A percentile compares a stretch with the other conserved stretches of the same genome.
Conservation (phyloP, 768 basidiomycete species). For the Coprinopsis sp. region DNA sequence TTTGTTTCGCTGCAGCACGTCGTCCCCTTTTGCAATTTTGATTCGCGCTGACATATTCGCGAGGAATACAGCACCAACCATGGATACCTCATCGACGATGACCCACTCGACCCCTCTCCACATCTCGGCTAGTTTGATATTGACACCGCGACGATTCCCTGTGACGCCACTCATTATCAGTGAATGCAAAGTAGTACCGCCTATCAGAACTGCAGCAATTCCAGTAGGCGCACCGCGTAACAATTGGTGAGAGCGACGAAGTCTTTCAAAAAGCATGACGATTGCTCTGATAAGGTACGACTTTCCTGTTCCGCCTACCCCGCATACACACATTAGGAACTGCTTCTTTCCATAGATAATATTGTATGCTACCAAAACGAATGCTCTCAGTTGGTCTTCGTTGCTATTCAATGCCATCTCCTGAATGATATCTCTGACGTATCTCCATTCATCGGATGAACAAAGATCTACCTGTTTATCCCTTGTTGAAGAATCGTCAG, state of each 20-base stretch:
- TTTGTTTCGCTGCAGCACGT: too few relatives aligned
- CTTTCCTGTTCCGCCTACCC: slow-evolving; percentile 16
- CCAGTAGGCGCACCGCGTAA: slow-evolving; percentile 13
- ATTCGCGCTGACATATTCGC: slow-evolving; percentile 7
- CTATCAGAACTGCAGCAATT: slow-evolving; percentile 14
- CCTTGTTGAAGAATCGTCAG: too few relatives aligned
- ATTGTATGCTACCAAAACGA: slow-evolving; percentile 4
- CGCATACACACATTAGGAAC: slow-evolving; percentile 10
- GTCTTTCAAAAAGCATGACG: slow-evolving; percentile 4
- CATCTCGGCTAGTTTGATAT: neutral
- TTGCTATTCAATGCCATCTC: slow-evolving; percentile 6
- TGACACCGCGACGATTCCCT: too few relatives aligned
- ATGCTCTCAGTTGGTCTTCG: slow-evolving; percentile 9
- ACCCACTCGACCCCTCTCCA: slow-evolving; percentile 1
- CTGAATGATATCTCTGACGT: too few relatives aligned
- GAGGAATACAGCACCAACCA: slow-evolving; percentile 4
- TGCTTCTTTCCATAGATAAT: slow-evolving; percentile 1
- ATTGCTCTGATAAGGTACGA: slow-evolving; percentile 14
- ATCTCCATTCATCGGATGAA: too few relatives aligned
- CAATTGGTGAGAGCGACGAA: slow-evolving; percentile 2
- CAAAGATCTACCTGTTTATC: too few relatives aligned
- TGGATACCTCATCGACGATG: slow-evolving; percentile 6
- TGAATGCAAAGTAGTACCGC: slow-evolving; percentile 12
- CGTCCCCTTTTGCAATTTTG: slow-evolving; percentile 5
- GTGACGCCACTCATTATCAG: too few relatives aligned